phyloP scores from a whole-genome alignment of 495 filamentous ascomycete genomes.

The Bacidia rubella region DNA sequence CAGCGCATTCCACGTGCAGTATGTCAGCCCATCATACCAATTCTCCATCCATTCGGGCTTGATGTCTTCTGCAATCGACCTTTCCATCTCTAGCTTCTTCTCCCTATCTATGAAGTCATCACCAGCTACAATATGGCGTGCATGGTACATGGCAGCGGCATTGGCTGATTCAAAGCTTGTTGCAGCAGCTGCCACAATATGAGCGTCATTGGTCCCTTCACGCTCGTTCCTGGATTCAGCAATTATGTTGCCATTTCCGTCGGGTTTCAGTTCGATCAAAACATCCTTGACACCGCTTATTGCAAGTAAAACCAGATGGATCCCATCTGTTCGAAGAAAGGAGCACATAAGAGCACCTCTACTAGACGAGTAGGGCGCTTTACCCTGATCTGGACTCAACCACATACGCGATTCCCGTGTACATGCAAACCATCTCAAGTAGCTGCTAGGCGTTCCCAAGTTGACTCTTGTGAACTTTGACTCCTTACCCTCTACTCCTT shows the following conservation, averaged over 20 bases:
- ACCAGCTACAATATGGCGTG: constrained; percentile 50
- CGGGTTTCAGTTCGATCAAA: constrained; percentile 54
- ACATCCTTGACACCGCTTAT: constrained; percentile 66
- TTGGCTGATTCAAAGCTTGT: constrained; percentile 63
- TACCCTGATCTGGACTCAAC: constrained; percentile 80
- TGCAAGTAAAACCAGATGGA: constrained; percentile 68
- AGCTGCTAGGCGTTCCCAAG: constrained; percentile 49
- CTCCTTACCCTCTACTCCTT: constrained; percentile 36
- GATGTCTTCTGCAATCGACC: constrained; percentile 32
- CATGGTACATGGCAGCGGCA: constrained; percentile 73
- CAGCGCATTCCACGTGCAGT: constrained; percentile 88
- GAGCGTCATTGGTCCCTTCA: constrained; percentile 33
- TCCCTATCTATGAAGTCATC: constrained; percentile 22
- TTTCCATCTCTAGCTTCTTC: constrained; percentile 27
- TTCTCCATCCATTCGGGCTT: constrained; percentile 63
- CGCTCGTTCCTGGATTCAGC: constrained; percentile 64
- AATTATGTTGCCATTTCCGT: constrained; percentile 48
- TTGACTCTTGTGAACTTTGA: constrained; percentile 42
- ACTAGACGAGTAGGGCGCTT: constrained; percentile 45
- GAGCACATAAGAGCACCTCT: constrained; percentile 72
- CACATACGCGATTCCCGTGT: constrained; percentile 71
- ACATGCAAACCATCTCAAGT: constrained; percentile 57
- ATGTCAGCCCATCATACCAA: constrained; percentile 77
- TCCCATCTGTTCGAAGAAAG: constrained; percentile 61
- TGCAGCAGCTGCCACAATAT: constrained; percentile 59